phyloP scores from a whole-genome alignment of 2,329 filamentous ascomycete species.

The Epichloe festucae region DNA sequence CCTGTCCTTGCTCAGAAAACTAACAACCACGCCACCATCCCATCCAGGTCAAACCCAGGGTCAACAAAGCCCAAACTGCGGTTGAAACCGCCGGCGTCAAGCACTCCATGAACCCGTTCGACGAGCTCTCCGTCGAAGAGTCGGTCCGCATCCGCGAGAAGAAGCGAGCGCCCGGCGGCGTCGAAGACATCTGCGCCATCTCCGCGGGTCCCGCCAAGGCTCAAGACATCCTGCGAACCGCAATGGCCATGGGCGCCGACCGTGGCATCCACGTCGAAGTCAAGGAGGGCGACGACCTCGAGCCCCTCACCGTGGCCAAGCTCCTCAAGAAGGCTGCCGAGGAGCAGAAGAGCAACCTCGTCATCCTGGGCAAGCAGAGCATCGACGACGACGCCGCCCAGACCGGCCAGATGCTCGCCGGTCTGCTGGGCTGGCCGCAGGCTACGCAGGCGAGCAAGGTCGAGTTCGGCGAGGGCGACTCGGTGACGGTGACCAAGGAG shows the following conservation, averaged over 20 bases:
- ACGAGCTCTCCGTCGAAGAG: conserved; percentile 96
- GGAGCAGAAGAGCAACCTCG: conserved; percentile 77
- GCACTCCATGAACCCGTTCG: conserved; percentile 98
- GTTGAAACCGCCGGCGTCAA: conserved; percentile 90
- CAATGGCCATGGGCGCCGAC: conserved; percentile 98
- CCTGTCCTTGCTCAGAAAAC: background rate
- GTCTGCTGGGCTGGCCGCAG: conserved; percentile 82
- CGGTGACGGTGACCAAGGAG: conserved; percentile 71
- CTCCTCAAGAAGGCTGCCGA: conserved; percentile 68
- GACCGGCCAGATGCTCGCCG: conserved; percentile 97
- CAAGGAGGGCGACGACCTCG: conserved; percentile 61
- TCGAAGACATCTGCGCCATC: conserved; percentile 85
- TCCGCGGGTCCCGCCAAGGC: conserved; percentile 80
- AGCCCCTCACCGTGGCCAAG: conserved; percentile 89
- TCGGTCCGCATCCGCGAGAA: conserved; percentile 88
- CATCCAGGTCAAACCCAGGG: conserved; percentile 50
- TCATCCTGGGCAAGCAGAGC: conserved; percentile 92
- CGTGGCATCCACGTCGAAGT: conserved; percentile 77
- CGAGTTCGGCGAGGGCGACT: conserved; percentile 56
- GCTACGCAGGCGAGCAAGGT: conserved; percentile 87
- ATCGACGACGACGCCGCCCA: conserved; percentile 94
- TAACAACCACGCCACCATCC: background rate
- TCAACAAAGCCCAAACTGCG: conserved; percentile 64
- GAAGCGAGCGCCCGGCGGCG: conserved; percentile 56
- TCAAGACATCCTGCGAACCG: conserved; percentile 79